Evolutionary conservation across 2,329 filamentous ascomycete species (phyloP).

Genomic region (Claviceps humidiphila): DNA sequence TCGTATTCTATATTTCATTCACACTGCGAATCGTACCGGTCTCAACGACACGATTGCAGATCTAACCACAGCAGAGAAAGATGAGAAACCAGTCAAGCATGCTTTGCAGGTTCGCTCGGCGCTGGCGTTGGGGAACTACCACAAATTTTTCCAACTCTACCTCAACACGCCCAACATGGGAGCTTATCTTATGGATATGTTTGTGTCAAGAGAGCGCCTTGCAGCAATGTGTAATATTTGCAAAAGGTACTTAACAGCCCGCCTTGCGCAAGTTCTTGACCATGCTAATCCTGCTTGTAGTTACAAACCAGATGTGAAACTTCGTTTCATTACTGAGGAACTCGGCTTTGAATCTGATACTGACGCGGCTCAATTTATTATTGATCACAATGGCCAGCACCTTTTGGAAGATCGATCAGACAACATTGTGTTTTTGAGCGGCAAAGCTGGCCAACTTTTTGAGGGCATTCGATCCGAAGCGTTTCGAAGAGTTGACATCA

Average conservation of each 20-base stretch:
- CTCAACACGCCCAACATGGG: conserved; percentile 93
- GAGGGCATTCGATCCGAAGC: conserved; percentile 60
- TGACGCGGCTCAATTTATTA: conserved; percentile 82
- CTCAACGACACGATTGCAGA: conserved; percentile 97
- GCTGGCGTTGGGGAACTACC: conserved; percentile 86
- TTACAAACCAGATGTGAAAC: conserved; percentile 80
- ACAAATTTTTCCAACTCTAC: conserved; percentile 95
- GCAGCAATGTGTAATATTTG: conserved; percentile 84
- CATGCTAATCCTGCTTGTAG: conserved; percentile 32
- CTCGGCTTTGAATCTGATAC: conserved; percentile 89
- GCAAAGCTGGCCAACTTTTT: conserved; percentile 61
- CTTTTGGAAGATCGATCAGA: conserved; percentile 67
- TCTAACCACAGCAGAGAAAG: conserved; percentile 96
- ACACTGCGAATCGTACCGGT: conserved; percentile 94
- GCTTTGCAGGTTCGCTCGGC: conserved; percentile 84
- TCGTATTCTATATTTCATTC: conserved; percentile 98
- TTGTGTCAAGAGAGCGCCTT: conserved; percentile 85
- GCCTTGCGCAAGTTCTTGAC: too few species aligned
- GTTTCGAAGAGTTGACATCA: conserved; percentile 86
- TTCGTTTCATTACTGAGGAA: conserved; percentile 90
- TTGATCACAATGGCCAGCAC: conserved; percentile 62
- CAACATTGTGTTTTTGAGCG: conserved; percentile 58
- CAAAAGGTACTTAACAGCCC: conserved; percentile 53
- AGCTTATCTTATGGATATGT: conserved; percentile 98
- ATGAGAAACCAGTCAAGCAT: conserved; percentile 72